Evolutionary conservation across 2,329 filamentous ascomycete species (phyloP), one percentile per base, ranked within the genome.

Genomic region (Fusarium guadeloupense): DNA sequence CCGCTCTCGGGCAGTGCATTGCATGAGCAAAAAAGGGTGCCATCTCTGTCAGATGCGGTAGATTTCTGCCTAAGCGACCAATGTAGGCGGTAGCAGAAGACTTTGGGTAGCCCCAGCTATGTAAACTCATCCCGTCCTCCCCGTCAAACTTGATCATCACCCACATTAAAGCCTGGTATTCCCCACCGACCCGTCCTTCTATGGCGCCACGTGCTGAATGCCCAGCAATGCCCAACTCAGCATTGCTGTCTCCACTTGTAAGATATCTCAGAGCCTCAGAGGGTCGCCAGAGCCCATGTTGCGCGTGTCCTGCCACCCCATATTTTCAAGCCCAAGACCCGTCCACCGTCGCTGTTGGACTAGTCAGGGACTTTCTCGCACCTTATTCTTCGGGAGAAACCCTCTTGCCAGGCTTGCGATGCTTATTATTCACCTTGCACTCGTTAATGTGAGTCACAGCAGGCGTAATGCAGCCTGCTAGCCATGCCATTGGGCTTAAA

Each of bases 161-260:
- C 50, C 50, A 59, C 57, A 35, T 51, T 41, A 47, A 35, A 55
- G 51, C 48, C 52, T 35, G 43, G 47, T 41, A 39, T 51, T 60
- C 65, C 65, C 67, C 67, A 59, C 67, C 61, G 20, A 63, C 65
- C 50, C 42, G 52, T 41, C 58, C 67, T 63, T 56, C 47, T 69
- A 68, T 69, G 67, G 67, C 67, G 67, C 67, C 67, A 69, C 67
- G 67, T 69, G 65, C 67, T 56, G 43, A 47, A 49, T 57, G 51
- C 56, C 60, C 60, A 64, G 60, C 45, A 64, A 50, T 62, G 55
- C 67, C 65, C 55, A 67, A 61, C 55, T 59, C 54, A 52, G 47
- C 54, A 52, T 60, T 54, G 38, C 42, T 57, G 12, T 35, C 60
- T 64, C 45, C 49, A 42, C 42, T 39, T 44, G 42, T 44, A 28